These are phyloP conservation scores for Fusarium heterosporum DNA, from an alignment of 2,329 filamentous ascomycete species.

Conservation along the genomic window DNA sequence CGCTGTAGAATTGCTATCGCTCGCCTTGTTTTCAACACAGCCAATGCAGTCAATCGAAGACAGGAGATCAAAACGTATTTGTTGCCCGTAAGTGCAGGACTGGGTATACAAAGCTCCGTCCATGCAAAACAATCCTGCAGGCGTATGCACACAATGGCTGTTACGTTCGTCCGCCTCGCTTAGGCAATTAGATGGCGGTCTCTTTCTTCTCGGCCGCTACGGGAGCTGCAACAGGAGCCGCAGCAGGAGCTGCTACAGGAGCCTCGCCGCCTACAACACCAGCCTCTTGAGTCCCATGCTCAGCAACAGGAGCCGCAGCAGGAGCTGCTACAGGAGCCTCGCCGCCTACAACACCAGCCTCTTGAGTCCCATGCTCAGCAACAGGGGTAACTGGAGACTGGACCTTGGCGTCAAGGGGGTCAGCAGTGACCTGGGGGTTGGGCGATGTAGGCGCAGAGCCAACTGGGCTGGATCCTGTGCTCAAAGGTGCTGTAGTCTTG, in stretches of 20 bases:
- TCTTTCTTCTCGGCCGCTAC: slow-evolving; percentile 39
- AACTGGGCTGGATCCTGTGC: slow-evolving; percentile 42
- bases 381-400: slow-evolving; percentile 34
- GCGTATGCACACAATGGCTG: slow-evolving; percentile 13
- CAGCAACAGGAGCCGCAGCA: slow-evolving; percentile 22
- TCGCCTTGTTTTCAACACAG: slow-evolving; percentile 32
- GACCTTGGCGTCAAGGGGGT: slow-evolving; percentile 34
- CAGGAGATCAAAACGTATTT: slow-evolving; percentile 8
- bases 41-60: slow-evolving; percentile 4
- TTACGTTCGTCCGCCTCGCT: slow-evolving; percentile 38
- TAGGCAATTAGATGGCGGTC: slow-evolving; percentile 27
- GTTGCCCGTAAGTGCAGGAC: slow-evolving; percentile 22
- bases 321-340: slow-evolving; percentile 40
- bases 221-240: slow-evolving; percentile 14
- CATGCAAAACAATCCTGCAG: slow-evolving; percentile 8
- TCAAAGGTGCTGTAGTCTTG: slow-evolving; percentile 58
- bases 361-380: slow-evolving; percentile 56
- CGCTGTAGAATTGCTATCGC: slow-evolving; percentile 9
- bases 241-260: slow-evolving; percentile 29
- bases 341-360: slow-evolving; percentile 58
- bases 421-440: slow-evolving; percentile 26
- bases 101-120: slow-evolving; percentile 30
- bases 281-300: slow-evolving; percentile 60
- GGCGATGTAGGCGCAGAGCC: slow-evolving; percentile 49
- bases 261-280: slow-evolving; percentile 56